Base-by-base conservation (phyloP, 1,284 basidiomycete genomes). In the Rhodotorula sp. region DNA sequence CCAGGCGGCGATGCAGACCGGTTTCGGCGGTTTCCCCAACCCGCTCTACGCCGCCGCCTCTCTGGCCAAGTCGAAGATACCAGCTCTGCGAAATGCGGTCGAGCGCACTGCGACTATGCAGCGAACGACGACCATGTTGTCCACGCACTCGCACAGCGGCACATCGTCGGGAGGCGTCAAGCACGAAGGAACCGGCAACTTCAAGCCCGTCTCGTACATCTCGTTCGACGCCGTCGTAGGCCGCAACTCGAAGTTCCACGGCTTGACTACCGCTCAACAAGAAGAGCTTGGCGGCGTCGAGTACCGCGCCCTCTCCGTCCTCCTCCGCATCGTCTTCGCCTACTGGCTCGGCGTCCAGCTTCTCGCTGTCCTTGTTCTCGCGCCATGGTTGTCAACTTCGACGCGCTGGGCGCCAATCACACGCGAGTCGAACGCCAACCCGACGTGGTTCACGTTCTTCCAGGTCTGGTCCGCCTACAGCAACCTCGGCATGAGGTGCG, bases 231-330 rank as follows among this genome's bases (percentile, higher is more conserved):
- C 90, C 0, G 82, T 86, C 19, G 91, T 95, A 4, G 91, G 91
- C 0, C 84, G 90, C 62, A 98, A 98, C 79, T 95, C 92, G 30
- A 83, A 85, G n/a, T 97, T 99, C 79, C 86, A 87, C 59, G 83
- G 86, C 52, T 81, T 97, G 62, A 91, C 89, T 0, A 85, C 87
- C 46, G 90, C 92, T 64, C 90, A 98, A 77, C 83, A 92, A 75
- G 90, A 95, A 72, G 93, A 97, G 80, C 83, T 98, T 7, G 94
- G 94, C 15, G 94, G 94, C 9, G 90, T 96, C 22, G 95, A 99
- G 80, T 98, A 93, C 78, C 86, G 92, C 24, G 77, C 72, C 52
- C 72, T 59, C 66, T 75, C 61, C 71, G 76, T 68, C 48, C 74
- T 69, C 27, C 62, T 69, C 70, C 80, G 72, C 75, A 79, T 70